These are phyloP conservation scores for Cryptococcus maquisensis DNA, from an alignment of 1,284 basidiomycete species.

Conservation along the genomic window DNA sequence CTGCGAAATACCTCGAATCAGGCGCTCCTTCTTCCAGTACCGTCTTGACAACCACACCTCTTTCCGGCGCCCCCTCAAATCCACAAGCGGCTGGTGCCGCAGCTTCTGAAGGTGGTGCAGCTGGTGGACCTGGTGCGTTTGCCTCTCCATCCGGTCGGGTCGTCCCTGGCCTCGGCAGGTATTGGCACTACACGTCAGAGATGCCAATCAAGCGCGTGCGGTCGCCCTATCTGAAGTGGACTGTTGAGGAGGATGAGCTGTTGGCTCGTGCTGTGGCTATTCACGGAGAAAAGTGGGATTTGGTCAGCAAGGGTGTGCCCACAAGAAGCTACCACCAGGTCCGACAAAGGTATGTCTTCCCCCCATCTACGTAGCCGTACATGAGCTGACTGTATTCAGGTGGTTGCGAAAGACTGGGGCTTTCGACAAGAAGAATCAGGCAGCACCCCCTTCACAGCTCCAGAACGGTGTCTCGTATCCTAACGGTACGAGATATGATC, in stretches of 20 bases:
- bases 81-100: neutral
- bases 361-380: neutral
- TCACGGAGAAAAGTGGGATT: conserved; percentile 48
- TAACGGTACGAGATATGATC: too few species aligned
- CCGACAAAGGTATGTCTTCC: conserved; percentile 32
- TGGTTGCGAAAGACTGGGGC: conserved; percentile 47
- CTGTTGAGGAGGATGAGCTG: conserved; percentile 47
- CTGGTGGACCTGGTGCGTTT: conserved; percentile 7
- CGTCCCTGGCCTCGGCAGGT: conserved; percentile 45
- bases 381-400: conserved; percentile 11
- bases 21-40: too few species aligned
- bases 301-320: conserved; percentile 45
- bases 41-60: neutral
- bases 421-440: conserved; percentile 39
- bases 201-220: conserved; percentile 41
- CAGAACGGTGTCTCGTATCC: too few species aligned
- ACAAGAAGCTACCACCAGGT: conserved; percentile 48
- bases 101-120: neutral
- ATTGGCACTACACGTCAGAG: conserved; percentile 40
- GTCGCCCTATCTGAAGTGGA: conserved; percentile 47
- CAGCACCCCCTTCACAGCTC: neutral
- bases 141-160: conserved; percentile 35
- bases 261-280: conserved; percentile 44
- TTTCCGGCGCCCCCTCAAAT: neutral
- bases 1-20: neutral